Percentiles rank a stretch among this genome's conserved stretches.
Evolutionary conservation across 306 rosid species (phyloP).

Genomic region (Cucurbita moschata): DNA sequence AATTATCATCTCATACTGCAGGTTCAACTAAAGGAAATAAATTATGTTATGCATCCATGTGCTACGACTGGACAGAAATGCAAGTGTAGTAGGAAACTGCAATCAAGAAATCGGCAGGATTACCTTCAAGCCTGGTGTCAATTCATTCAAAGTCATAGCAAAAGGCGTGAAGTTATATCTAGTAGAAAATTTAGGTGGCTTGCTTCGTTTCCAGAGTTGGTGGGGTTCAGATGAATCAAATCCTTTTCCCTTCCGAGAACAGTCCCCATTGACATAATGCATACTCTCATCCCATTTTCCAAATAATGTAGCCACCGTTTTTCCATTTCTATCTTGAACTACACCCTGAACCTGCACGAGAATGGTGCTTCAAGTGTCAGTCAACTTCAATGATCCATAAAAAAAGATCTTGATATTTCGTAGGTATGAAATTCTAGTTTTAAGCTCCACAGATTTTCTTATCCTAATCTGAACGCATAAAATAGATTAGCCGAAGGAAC

Average conservation of each 20-base stretch:
- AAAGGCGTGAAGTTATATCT: slow-evolving; percentile 91
- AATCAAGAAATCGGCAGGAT: slow-evolving; percentile 11
- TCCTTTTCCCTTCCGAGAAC: slow-evolving; percentile 70
- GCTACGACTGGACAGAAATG: background rate
- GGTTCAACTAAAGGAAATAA: background rate
- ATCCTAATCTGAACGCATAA: background rate
- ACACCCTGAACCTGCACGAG: slow-evolving; percentile 64
- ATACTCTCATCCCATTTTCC: slow-evolving; percentile 99
- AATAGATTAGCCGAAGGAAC: background rate
- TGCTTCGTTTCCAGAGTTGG: slow-evolving; percentile 86
- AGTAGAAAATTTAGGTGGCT: slow-evolving; percentile 57
- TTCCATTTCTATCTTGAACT: slow-evolving; percentile 74
- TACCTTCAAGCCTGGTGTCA: slow-evolving; percentile 85
- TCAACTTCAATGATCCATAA: background rate
- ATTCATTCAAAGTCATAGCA: slow-evolving; percentile 90
- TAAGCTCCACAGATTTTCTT: background rate
- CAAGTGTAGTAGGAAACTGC: background rate
- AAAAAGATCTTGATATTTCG: background rate
- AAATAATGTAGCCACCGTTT: slow-evolving; percentile 69
- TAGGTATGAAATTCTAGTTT: background rate
- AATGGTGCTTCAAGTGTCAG: background rate
- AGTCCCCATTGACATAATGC: slow-evolving; percentile 73
- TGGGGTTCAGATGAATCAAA: slow-evolving; percentile 64
- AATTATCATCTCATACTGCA: background rate
- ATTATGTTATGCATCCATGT: background rate